Evolutionary conservation across 78 protist genomes (phyloP).

Genomic region (Dictyostelium brefeldianum): DNA sequence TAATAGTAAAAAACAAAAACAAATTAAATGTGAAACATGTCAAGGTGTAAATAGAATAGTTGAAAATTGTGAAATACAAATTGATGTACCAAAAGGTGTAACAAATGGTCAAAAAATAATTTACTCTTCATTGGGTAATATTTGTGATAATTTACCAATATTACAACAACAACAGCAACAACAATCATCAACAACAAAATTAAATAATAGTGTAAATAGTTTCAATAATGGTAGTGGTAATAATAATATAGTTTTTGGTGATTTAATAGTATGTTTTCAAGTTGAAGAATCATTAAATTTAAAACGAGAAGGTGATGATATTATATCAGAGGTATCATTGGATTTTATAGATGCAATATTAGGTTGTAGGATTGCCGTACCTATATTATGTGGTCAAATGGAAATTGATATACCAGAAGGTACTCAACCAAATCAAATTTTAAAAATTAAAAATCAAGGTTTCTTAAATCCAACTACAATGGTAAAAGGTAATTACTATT

Average conservation of each 20-base stretch:
- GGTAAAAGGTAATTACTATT: conserved; percentile 27
- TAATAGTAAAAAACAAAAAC: not conserved
- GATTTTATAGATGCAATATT: conserved; percentile 39
- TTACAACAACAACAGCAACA: not conserved
- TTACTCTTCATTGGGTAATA: not conserved
- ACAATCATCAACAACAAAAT: not conserved
- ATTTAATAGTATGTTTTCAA: conserved; percentile 39
- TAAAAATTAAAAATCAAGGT: conserved; percentile 69
- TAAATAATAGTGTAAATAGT: not conserved
- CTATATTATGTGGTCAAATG: conserved; percentile 55
- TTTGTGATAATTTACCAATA: not conserved
- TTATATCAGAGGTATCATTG: conserved; percentile 25
- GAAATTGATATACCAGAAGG: conserved; percentile 52
- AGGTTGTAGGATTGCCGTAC: conserved; percentile 36
- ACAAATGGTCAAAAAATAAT: conserved; percentile 1
- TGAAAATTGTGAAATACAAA: conserved; percentile 1
- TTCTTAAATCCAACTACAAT: not conserved
- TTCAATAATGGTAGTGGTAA: not conserved
- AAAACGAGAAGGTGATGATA: conserved; percentile 66
- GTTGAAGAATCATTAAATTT: conserved; percentile 40
- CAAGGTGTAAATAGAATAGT: not conserved
- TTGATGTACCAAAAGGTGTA: not conserved
- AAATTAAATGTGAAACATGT: not conserved
- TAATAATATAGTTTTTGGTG: conserved; percentile 28
- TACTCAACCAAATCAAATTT: conserved; percentile 56